These are phyloP conservation scores for Hydnum rufescens DNA, from an alignment of 768 basidiomycete species.

Conservation along the genomic window DNA sequence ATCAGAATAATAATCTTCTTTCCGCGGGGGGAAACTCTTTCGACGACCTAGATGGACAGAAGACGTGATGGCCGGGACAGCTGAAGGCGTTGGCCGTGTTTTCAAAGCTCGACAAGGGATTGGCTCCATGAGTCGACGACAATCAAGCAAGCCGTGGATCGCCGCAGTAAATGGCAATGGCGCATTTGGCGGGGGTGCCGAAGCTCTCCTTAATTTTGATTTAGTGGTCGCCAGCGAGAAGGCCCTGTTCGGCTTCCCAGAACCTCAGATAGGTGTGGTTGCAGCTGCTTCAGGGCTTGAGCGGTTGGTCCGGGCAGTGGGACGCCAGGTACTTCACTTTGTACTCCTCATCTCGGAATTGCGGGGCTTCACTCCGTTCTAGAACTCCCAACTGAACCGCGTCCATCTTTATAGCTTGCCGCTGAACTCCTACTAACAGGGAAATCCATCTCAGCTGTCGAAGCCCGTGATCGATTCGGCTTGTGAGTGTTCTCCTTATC, in stretches of 20 bases:
- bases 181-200: constrained; percentile 47
- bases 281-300: constrained; percentile 62
- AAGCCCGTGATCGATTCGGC: constrained; percentile 49
- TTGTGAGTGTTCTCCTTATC: constrained; percentile 30
- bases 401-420: constrained; percentile 30
- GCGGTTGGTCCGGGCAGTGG: constrained; percentile 38
- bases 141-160: constrained; percentile 50
- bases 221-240: constrained; percentile 47
- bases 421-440: constrained; percentile 62
- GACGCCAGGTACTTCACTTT: constrained; percentile 46
- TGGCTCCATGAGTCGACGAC: constrained; percentile 50
- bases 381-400: too few species aligned
- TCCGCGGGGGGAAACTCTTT: too few species aligned
- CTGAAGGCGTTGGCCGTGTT: constrained; percentile 15
- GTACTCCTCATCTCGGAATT: too few species aligned
- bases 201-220: constrained; percentile 58
- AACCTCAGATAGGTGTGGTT: constrained; percentile 59
- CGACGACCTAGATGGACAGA: constrained; percentile 40
- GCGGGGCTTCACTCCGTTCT: too few species aligned
- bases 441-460: constrained; percentile 39
- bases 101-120: constrained; percentile 39
- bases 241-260: constrained; percentile 53
- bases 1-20: not conserved
- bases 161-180: constrained; percentile 65
- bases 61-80: constrained; percentile 24